Evolutionary conservation across 2,329 filamentous ascomycete species (phyloP).

Genomic region (Fusarium goolgardi): DNA sequence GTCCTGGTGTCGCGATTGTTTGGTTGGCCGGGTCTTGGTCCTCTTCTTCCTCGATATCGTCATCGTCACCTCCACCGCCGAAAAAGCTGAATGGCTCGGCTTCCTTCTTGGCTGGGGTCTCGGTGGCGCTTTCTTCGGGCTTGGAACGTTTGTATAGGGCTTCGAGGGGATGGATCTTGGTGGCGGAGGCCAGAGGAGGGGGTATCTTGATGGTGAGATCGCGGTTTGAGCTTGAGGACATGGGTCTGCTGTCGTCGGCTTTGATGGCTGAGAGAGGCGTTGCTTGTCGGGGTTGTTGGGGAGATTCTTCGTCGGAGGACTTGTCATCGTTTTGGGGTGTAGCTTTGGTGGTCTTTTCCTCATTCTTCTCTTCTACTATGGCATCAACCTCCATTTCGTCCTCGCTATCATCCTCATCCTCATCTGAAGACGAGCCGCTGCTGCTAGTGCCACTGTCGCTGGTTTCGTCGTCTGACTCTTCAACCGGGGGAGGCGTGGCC

Average conservation of each 20-base stretch:
- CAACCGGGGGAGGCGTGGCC: constrained; percentile 34
- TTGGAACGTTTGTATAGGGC: constrained; percentile 86
- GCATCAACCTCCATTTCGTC: constrained; percentile 33
- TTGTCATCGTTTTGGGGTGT: constrained; percentile 30
- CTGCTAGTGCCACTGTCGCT: constrained; percentile 51
- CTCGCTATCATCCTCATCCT: constrained; percentile 50
- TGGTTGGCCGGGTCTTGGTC: constrained; percentile 60
- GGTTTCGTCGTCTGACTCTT: constrained; percentile 48
- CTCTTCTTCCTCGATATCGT: constrained; percentile 61
- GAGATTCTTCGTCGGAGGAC: constrained; percentile 15
- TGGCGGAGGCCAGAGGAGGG: constrained; percentile 58
- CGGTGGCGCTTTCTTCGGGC: constrained; percentile 53
- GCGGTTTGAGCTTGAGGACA: constrained; percentile 62
- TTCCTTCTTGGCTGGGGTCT: constrained; percentile 55
- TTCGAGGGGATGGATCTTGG: constrained; percentile 84
- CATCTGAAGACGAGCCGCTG: constrained; percentile 51
- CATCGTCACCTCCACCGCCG: constrained; percentile 58
- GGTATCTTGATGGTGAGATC: constrained; percentile 68
- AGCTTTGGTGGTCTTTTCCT: constrained; percentile 13
- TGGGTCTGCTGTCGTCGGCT: constrained; percentile 55
- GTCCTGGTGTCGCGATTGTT: constrained; percentile 57
- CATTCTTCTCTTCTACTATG: constrained; percentile 10
- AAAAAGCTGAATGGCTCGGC: constrained; percentile 84
- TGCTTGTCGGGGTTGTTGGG: constrained; percentile 26
- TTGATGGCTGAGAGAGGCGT: constrained; percentile 46